phyloP scores from a whole-genome alignment of 495 filamentous ascomycete genomes.

The Neurospora africana region DNA sequence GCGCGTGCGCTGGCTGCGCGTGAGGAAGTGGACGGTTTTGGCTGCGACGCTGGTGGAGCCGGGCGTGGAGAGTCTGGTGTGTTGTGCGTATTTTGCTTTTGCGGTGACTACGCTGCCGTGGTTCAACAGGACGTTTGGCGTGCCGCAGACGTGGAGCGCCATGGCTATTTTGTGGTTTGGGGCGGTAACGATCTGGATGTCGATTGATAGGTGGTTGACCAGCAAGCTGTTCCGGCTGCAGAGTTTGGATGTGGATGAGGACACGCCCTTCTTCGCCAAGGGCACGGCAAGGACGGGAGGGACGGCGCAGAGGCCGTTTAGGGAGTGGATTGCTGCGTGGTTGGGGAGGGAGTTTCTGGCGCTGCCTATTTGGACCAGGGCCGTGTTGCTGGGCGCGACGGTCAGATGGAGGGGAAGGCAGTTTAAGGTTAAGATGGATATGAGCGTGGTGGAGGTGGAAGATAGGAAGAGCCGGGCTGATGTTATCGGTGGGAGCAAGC shows the following conservation, averaged over 20 bases:
- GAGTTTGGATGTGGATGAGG: constrained; percentile 58
- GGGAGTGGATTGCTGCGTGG: constrained; percentile 74
- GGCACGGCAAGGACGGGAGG: constrained; percentile 28
- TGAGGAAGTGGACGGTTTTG: constrained; percentile 87
- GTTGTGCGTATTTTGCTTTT: constrained; percentile 68
- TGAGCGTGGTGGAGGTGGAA: constrained; percentile 52
- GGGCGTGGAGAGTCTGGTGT: constrained; percentile 80
- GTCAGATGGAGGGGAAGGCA: constrained; percentile 77
- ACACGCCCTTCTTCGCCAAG: constrained; percentile 63
- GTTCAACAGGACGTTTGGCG: constrained; percentile 41
- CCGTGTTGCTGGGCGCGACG: constrained; percentile 70
- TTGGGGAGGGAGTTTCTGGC: constrained; percentile 73
- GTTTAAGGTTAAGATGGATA: constrained; percentile 77
- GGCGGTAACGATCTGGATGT: constrained; percentile 59
- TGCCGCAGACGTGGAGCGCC: constrained; percentile 57
- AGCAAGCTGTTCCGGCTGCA: constrained; percentile 57
- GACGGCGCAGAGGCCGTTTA: constrained; percentile 43
- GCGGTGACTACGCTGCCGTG: constrained; percentile 63
- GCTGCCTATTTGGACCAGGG: constrained; percentile 78
- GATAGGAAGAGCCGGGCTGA: not conserved
- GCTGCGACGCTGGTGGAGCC: constrained; percentile 89
- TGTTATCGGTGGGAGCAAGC: not conserved
- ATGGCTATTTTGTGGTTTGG: constrained; percentile 57
- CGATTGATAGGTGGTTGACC: constrained; percentile 64
- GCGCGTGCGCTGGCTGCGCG: constrained; percentile 82